phyloP scores from a whole-genome alignment of 1,139 yeast genomes.

The Kluyveromyces marxianus region DNA sequence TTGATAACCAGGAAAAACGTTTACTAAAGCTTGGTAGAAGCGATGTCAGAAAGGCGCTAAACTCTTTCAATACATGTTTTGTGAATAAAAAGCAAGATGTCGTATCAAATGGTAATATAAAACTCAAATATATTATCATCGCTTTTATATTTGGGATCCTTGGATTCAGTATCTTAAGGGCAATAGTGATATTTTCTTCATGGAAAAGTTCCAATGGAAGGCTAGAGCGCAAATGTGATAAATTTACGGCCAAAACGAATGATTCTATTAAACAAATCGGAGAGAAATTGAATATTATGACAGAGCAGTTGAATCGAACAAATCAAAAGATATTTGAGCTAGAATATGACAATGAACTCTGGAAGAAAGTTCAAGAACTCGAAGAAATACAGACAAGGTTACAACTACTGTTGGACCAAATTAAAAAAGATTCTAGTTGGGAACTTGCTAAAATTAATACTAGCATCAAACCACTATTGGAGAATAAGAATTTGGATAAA shows the following conservation, averaged over 20 bases:
- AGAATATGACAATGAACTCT: conserved; percentile 3
- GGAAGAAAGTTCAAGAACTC: conserved; percentile 2
- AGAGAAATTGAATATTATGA: background rate
- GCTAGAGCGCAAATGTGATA: background rate
- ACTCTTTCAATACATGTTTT: too few species aligned
- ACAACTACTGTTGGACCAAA: conserved; percentile 2
- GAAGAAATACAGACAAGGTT: conserved; percentile 1
- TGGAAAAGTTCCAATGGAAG: too few species aligned
- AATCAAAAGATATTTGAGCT: conserved; percentile 2
- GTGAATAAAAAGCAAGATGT: too few species aligned
- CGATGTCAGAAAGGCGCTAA: too few species aligned
- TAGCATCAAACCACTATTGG: too few species aligned
- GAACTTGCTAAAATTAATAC: background rate
- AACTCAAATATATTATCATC: too few species aligned
- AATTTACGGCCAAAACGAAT: background rate
- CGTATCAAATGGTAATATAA: too few species aligned
- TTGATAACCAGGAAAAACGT: background rate
- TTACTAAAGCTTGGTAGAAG: background rate
- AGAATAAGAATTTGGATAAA: background rate
- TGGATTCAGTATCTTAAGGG: too few species aligned
- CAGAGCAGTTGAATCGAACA: background rate
- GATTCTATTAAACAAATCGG: background rate
- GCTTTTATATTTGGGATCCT: too few species aligned
- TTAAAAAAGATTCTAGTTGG: background rate
- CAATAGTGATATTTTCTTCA: too few species aligned